Conservation (phyloP, 768 basidiomycete species). For the Phanerodontia chrysosporium region DNA sequence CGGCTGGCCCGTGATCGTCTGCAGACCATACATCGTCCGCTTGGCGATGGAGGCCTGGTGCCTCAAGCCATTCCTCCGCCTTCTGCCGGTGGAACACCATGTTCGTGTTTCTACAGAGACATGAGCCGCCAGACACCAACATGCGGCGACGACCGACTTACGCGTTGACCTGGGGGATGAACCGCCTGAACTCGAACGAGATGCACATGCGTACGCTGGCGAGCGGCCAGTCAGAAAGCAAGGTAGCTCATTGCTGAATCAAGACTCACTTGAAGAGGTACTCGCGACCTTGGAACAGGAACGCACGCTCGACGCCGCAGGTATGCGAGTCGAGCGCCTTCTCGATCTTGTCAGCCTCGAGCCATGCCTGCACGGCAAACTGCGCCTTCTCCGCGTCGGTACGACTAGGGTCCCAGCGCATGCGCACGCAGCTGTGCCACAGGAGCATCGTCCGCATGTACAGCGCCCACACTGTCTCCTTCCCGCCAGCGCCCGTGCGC, state of each 20-base stretch:
- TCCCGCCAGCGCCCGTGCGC: slow-evolving; percentile 33
- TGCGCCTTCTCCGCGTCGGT: slow-evolving; percentile 50
- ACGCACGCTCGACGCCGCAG: slow-evolving; percentile 63
- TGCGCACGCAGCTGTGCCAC: slow-evolving; percentile 69
- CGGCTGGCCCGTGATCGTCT: slow-evolving; percentile 51
- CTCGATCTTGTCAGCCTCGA: slow-evolving; percentile 66
- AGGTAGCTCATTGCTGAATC: too few relatives aligned
- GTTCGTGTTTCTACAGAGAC: slow-evolving; percentile 18
- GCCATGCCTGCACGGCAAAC: slow-evolving; percentile 66
- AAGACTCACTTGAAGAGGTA: slow-evolving; percentile 69
- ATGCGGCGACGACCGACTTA: slow-evolving; percentile 44
- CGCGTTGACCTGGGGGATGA: slow-evolving; percentile 55
- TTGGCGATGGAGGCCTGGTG: slow-evolving; percentile 60
- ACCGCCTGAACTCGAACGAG: slow-evolving; percentile 64
- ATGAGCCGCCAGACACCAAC: slow-evolving; percentile 48
- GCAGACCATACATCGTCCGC: slow-evolving; percentile 55
- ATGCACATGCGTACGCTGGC: slow-evolving; percentile 67
- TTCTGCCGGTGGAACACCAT: slow-evolving; percentile 23
- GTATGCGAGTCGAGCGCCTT: slow-evolving; percentile 57
- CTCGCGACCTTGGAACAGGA: slow-evolving; percentile 67
- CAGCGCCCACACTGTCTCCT: slow-evolving; percentile 74
- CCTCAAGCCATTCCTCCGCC: slow-evolving; percentile 34
- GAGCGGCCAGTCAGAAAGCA: not conserved
- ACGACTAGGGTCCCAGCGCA: slow-evolving; percentile 40
- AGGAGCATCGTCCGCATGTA: slow-evolving; percentile 65